Evolutionary conservation across 2,329 filamentous ascomycete genomes (phyloP).

Genomic region (Phyllosticta citribraziliensis): DNA sequence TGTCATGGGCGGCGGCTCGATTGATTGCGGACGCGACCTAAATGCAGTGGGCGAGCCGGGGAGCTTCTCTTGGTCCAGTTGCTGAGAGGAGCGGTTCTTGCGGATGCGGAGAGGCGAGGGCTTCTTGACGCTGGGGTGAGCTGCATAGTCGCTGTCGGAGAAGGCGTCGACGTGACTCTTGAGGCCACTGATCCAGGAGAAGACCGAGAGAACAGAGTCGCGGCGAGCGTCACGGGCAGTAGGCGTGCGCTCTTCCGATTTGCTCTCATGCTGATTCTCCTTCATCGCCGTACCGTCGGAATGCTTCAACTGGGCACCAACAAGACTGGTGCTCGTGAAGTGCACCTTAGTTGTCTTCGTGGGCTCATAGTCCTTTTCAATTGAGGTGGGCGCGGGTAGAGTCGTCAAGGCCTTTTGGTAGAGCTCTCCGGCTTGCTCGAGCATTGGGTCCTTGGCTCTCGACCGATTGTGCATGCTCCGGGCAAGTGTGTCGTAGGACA

Average conservation of each 20-base stretch:
- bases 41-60: background rate
- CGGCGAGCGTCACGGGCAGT: background rate
- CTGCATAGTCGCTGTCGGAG: background rate
- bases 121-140: background rate
- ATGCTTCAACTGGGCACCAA: background rate
- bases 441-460: constrained; percentile 19
- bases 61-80: background rate
- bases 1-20: background rate
- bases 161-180: background rate
- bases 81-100: constrained; percentile 2
- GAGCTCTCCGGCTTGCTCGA: constrained; percentile 26
- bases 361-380: background rate
- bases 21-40: constrained; percentile 2
- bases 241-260: background rate
- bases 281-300: background rate
- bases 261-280: background rate
- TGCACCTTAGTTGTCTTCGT: background rate
- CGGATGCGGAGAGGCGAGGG: constrained; percentile 6
- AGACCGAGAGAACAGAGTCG: constrained; percentile 3
- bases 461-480: constrained; percentile 23
- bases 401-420: constrained; percentile 22
- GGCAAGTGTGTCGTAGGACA: constrained; percentile 28
- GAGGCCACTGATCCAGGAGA: background rate
- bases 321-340: background rate
- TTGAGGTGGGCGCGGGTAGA: constrained; percentile 10